Evolutionary conservation across 1,284 basidiomycete genomes (phyloP).

Genomic region (Naganishia sp.): DNA sequence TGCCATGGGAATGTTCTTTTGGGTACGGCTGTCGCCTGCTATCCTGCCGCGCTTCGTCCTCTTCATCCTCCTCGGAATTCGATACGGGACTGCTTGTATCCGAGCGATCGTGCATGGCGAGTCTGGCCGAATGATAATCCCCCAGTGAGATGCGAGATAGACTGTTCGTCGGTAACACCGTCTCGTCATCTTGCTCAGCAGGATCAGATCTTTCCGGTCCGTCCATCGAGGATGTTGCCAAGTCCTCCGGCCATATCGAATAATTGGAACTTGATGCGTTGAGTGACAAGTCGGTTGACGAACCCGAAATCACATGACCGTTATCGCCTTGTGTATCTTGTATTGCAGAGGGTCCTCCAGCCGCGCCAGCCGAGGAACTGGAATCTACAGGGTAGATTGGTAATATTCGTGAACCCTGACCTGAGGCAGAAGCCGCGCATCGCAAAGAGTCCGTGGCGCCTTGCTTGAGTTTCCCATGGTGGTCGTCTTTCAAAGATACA

Average conservation of each 20-base stretch:
- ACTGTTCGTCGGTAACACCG: background rate
- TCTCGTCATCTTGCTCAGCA: background rate
- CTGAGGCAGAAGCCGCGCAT: no score
- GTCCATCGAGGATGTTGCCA: background rate
- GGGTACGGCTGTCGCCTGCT: background rate
- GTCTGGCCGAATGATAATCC: constrained; percentile 16
- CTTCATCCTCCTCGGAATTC: constrained; percentile 17
- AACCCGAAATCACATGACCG: background rate
- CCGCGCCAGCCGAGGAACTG: no score
- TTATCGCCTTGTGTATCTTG: no score
- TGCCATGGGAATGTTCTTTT: background rate
- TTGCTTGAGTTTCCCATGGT: no score
- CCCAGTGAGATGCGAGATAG: constrained; percentile 8
- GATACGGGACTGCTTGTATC: constrained; percentile 14
- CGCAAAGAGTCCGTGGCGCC: no score
- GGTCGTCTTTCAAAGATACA: no score
- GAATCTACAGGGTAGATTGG: no score
- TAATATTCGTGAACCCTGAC: no score
- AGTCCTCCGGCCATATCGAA: constrained; percentile 26
- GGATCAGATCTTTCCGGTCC: background rate
- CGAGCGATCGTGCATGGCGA: constrained; percentile 11
- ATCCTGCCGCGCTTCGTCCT: background rate
- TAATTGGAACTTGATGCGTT: constrained; percentile 13
- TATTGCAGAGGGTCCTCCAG: no score
- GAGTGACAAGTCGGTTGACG: background rate